These are phyloP conservation scores for Phytophthora citricola DNA, from an alignment of 352 stramenopile species.

Conservation along the genomic window DNA sequence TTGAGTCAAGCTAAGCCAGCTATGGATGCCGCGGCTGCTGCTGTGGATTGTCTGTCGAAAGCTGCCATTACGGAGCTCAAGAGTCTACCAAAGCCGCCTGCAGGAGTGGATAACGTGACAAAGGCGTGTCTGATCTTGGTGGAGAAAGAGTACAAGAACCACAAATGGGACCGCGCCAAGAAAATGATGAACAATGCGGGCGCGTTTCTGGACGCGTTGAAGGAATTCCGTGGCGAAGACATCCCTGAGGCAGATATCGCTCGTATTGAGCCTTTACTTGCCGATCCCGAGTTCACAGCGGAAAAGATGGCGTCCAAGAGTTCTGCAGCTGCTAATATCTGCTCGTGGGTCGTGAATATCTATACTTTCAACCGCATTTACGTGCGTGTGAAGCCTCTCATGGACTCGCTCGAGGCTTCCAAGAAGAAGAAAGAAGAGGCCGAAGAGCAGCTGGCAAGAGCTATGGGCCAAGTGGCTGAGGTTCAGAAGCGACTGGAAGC, in stretches of 20 bases:
- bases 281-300: slow-evolving; percentile 93
- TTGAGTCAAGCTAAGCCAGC: slow-evolving; percentile 95
- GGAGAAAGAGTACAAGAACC: slow-evolving; percentile 98
- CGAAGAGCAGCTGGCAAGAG: slow-evolving; percentile 91
- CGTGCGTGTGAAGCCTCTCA: slow-evolving; percentile 98
- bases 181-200: slow-evolving; percentile 99
- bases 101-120: slow-evolving; percentile 96
- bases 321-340: slow-evolving; percentile 96
- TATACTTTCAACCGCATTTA: slow-evolving; percentile 99
- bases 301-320: slow-evolving; percentile 98
- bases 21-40: slow-evolving; percentile 95
- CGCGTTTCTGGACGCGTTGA: slow-evolving; percentile 93
- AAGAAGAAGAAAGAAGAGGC: slow-evolving; percentile 94
- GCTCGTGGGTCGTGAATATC: slow-evolving; percentile 98
- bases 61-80: slow-evolving; percentile 97
- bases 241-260: slow-evolving; percentile 96
- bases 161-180: slow-evolving; percentile 98
- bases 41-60: slow-evolving; percentile 98
- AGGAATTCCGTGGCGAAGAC: slow-evolving; percentile 94
- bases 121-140: slow-evolving; percentile 97
- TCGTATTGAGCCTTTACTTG: slow-evolving; percentile 92
- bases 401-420: slow-evolving; percentile 96
- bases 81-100: slow-evolving; percentile 95
- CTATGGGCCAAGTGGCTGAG: slow-evolving; percentile 93
- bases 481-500: slow-evolving; percentile 93